Evolutionary conservation across 306 rosid genomes (phyloP).

Genomic region (Begonia masoniana): DNA sequence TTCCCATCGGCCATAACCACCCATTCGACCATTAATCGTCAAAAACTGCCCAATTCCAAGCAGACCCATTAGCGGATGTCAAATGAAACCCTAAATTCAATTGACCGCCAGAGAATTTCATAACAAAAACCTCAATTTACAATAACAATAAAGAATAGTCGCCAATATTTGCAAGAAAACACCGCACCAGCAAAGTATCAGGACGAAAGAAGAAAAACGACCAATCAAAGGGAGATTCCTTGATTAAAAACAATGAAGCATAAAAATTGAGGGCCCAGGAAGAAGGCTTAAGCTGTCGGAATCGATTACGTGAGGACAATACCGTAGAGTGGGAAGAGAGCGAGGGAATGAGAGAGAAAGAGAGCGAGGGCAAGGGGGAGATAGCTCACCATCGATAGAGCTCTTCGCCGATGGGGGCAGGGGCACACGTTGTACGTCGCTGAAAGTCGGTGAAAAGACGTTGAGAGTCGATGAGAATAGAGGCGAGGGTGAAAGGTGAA

Average conservation of each 20-base stretch:
- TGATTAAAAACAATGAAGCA: constrained; percentile 11
- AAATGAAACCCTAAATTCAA: constrained; percentile 13
- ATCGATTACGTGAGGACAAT: constrained; percentile 46
- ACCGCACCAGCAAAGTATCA: background rate
- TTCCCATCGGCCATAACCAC: no score
- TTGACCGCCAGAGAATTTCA: constrained; percentile 8
- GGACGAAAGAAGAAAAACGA: constrained; percentile 3
- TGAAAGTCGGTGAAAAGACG: no score
- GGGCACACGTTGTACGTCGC: no score
- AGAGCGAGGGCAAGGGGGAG: no score
- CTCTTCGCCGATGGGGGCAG: no score
- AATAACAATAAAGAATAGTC: background rate
- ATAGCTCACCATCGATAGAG: no score
- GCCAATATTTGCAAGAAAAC: background rate
- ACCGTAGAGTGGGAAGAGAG: no score
- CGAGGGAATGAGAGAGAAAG: no score
- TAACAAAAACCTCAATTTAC: background rate
- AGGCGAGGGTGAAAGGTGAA: no score
- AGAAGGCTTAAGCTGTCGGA: constrained; percentile 7
- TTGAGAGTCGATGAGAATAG: no score
- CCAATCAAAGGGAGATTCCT: constrained; percentile 11
- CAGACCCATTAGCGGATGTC: constrained; percentile 13
- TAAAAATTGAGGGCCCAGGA: background rate
- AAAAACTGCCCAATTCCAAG: background rate
- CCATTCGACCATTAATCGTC: background rate